Evolutionary conservation across 306 rosid genomes (phyloP).

Genomic region (Erythrophleum fordii): DNA sequence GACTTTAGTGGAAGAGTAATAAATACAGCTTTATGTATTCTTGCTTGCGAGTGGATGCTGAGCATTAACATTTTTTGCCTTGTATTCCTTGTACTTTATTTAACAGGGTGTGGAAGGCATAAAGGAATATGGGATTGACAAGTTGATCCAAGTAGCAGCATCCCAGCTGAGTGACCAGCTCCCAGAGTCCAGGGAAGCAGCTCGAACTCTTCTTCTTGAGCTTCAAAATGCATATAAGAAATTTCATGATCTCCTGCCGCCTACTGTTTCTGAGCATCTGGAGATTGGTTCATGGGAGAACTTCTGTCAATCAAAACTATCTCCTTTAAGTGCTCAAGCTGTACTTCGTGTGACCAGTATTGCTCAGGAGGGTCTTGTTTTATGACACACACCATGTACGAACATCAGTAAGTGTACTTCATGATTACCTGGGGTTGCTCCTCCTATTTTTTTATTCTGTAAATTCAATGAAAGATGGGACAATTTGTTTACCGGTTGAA

Average conservation of each 20-base stretch:
- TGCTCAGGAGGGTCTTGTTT: slow-evolving; percentile 72
- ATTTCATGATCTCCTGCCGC: slow-evolving; percentile 44
- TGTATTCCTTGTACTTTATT: slow-evolving; percentile 27
- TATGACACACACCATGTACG: slow-evolving; percentile 53
- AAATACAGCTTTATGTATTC: neutral
- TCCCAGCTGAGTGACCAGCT: slow-evolving; percentile 87
- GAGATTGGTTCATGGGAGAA: slow-evolving; percentile 79
- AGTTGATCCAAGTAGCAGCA: slow-evolving; percentile 82
- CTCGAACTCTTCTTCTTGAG: slow-evolving; percentile 79
- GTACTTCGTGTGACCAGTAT: slow-evolving; percentile 84
- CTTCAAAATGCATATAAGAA: slow-evolving; percentile 75
- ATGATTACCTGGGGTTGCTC: slow-evolving; percentile 56
- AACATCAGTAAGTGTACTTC: slow-evolving; percentile 48
- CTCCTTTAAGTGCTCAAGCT: slow-evolving; percentile 92
- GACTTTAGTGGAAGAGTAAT: slow-evolving; percentile 15
- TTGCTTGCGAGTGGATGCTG: slow-evolving; percentile 15
- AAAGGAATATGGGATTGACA: slow-evolving; percentile 80
- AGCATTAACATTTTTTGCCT: slow-evolving; percentile 24
- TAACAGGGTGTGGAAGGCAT: slow-evolving; percentile 88
- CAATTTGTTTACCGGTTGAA: slow-evolving; percentile 50
- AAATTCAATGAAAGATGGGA: slow-evolving; percentile 63
- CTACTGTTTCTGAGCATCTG: slow-evolving; percentile 44
- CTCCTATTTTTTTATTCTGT: slow-evolving; percentile 52
- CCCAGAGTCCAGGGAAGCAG: slow-evolving; percentile 97
- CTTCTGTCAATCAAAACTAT: slow-evolving; percentile 83